Evolutionary conservation across 805 yeast genomes (phyloP), one percentile per base, ranked within the genome.

Genomic region (Barnettozyma pratensis): DNA sequence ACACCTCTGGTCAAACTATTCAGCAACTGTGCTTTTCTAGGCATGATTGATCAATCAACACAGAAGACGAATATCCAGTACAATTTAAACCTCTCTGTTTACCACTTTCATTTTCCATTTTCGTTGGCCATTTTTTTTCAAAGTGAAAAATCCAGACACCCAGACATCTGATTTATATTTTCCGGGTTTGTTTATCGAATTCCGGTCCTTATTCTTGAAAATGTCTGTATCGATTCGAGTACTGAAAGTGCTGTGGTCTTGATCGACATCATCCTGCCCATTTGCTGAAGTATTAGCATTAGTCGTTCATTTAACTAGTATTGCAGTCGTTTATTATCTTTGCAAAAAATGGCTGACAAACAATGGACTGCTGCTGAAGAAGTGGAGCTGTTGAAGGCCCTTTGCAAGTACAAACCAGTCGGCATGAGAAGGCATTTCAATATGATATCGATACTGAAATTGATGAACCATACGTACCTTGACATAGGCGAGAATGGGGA

Each of bases 361-460:
- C 47, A 63, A 46, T 86, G 94, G 92, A 67, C 72, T 12, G 59
- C 73, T 3, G 81, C 77, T 40, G 85, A 83, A 49, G 91, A 86
- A 58, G 77, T 80, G 34, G 71, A 73, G 51, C 71, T 86, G 28
- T 76, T 84, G 55, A 69, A 77, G 47, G 77, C 86, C 44, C 71
- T 83, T 1, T 79, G 88, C 54, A 81, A 77, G 56, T 74, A 71
- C 66, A 83, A 81, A 61, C 94, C 94, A 0, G 83, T 81, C 0
- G 95, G 95, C 1, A 41, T 50, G 25, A 46, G 50, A 41, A 60
- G 57, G 27, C 69, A 69, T 48, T 66, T 55, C 66, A 80, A 64
- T 49, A 75, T 60, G 63, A 70, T 53, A 56, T 66, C 59, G 1
- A 55, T 61, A 7, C 44, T 57, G 7, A 54, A 55, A 34, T 32